Evolutionary conservation across 1,284 basidiomycete species (phyloP).

Genomic region (Leccinum fallax): DNA sequence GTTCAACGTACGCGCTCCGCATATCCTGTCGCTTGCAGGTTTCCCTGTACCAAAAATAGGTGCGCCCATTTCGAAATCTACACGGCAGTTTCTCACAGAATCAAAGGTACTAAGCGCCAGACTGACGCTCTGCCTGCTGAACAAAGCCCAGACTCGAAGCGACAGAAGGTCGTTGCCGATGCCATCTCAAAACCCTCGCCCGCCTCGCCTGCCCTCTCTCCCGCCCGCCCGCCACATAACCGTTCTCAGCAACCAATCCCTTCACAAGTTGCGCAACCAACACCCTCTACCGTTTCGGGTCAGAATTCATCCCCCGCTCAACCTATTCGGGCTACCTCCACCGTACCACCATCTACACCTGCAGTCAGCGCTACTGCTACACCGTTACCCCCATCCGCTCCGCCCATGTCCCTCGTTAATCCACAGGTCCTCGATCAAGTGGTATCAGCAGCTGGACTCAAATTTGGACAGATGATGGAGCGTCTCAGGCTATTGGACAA

Average conservation of each 20-base stretch:
- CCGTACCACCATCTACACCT: conserved; percentile 9
- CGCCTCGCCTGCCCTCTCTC: conserved; percentile 29
- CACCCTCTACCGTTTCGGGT: conserved; percentile 1
- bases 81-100: conserved; percentile 17
- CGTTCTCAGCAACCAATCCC: conserved; percentile 17
- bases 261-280: conserved; percentile 16
- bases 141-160: conserved; percentile 35
- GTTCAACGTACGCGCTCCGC: conserved; percentile 52
- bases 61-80: conserved; percentile 1
- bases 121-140: conserved; percentile 22
- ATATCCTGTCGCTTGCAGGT: conserved; percentile 51
- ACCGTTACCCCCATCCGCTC: conserved; percentile 12
- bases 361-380: conserved; percentile 12
- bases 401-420: conserved; percentile 4
- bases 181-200: conserved; percentile 23
- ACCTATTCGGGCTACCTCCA: conserved; percentile 10
- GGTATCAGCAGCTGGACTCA: conserved; percentile 11
- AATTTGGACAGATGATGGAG: conserved; percentile 29
- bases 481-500: conserved; percentile 23
- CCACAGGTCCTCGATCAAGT: conserved; percentile 22
- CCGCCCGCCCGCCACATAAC: conserved; percentile 20
- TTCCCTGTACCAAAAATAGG: conserved; percentile 48
- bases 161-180: conserved; percentile 30
- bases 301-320: conserved; percentile 21
- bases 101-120: conserved; percentile 32